Evolutionary conservation across 192 early-diverging fungal genomes (phyloP), one percentile per base, ranked within the genome.

Genomic region (Coemansia sp.): DNA sequence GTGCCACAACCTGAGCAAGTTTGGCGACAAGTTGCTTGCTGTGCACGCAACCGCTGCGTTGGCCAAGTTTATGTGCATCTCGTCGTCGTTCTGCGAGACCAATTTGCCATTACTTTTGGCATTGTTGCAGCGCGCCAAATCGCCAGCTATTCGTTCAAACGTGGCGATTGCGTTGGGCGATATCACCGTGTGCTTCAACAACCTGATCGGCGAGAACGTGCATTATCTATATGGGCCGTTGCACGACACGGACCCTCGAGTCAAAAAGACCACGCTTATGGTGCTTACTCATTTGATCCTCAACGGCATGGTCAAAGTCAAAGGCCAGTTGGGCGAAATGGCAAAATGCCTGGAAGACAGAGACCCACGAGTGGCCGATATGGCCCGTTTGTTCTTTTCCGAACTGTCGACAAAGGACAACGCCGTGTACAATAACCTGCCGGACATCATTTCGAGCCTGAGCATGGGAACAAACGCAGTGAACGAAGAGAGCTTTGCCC

Each of bases 301-400:
- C 49, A 99, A 99, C 72, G 96, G 96, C 22, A 97, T 98, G 95
- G 89, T 99, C 72, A 99, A 99, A 70, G 96, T 96, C 38, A 99
- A 98, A 74, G 98, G 96, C 9, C 95, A 99, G 67, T 84, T 98
- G 49, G 91, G 92, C 67, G 95, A 98, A 74, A 98, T 99, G 92
- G 96, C 96, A 1, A 98, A 96, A 70, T 98, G 95, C 53, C 82
- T 98, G 6, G 93, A 94, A 65, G 92, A 94, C 69, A 82, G 84
- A 21, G 95, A 98, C 70, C 72, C 74, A 43, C 86, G 94, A 2
- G 95, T 99, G 43, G 89, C 90, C 35, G 95, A 97, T 65, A 84
- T 98, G 66, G 89, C 95, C 0, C 93, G 91, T 31, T 82, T 96
- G 59, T 99, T 99, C 85, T 99, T 99, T 72, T 89, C 91, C 14